phyloP scores from a whole-genome alignment of 345 rosid species.

The Arabidopsis suecica region DNA sequence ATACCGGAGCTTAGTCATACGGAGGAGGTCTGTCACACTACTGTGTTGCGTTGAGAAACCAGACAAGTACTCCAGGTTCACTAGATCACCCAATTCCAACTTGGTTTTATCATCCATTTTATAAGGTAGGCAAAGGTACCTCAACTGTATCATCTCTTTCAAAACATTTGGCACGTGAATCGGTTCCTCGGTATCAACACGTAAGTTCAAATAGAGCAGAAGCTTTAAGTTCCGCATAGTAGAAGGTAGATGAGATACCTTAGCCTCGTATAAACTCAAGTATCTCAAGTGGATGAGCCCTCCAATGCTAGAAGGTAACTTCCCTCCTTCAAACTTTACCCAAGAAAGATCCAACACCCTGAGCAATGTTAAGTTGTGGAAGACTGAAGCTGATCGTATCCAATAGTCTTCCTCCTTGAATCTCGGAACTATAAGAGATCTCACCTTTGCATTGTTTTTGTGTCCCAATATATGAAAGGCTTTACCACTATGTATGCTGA shows the following conservation, averaged over 20 bases:
- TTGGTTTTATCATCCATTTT: background rate
- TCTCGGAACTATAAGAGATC: background rate
- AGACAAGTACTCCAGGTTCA: background rate
- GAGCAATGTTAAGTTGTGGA: background rate
- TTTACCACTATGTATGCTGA: background rate
- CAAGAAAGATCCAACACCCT: background rate
- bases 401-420: background rate
- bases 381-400: background rate
- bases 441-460: background rate
- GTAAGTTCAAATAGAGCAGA: background rate
- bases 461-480: background rate
- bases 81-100: background rate
- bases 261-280: background rate
- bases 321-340: background rate
- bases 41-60: background rate
- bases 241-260: background rate
- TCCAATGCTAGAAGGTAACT: background rate
- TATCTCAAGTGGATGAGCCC: background rate
- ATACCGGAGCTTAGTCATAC: background rate
- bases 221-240: background rate
- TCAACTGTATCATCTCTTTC: background rate
- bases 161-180: background rate
- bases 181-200: rapidly evolving
- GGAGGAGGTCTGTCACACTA: background rate
- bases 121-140: background rate